Conservation (phyloP, 1,284 basidiomycete species). For the Ustilago bromivora region DNA sequence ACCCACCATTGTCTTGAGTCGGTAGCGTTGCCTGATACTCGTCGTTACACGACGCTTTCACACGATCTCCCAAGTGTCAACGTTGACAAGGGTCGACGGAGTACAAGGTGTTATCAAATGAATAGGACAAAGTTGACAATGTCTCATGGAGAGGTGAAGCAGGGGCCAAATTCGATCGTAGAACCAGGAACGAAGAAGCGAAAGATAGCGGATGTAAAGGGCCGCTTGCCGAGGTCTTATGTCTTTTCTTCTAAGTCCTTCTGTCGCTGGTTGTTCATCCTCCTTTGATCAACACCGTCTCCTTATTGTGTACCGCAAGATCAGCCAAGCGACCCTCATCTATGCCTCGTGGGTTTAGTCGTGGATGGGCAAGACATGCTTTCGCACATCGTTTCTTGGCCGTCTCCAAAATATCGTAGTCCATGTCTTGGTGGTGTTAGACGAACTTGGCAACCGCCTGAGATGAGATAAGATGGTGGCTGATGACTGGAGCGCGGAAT, state of each 20-base stretch:
- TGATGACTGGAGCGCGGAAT: not conserved
- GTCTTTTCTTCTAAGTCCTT: not conserved
- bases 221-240: slow-evolving; percentile 9
- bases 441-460: not conserved
- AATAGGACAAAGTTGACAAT: not conserved
- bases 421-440: not conserved
- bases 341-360: not conserved
- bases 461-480: slow-evolving; percentile 9
- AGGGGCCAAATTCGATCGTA: not conserved
- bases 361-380: not conserved
- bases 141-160: not conserved
- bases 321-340: not conserved
- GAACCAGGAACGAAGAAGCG: slow-evolving; percentile 1
- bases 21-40: not conserved
- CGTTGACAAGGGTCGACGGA: not conserved
- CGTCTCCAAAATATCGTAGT: not conserved
- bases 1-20: not conserved
- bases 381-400: not conserved
- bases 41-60: not conserved
- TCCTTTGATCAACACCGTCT: not conserved
- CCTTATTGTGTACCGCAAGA: not conserved
- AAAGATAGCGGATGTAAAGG: slow-evolving; percentile 1
- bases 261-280: not conserved
- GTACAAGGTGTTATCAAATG: not conserved
- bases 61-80: no score